phyloP scores from a whole-genome alignment of 2,329 filamentous ascomycete genomes.

The Tolypocladium nubicola region DNA sequence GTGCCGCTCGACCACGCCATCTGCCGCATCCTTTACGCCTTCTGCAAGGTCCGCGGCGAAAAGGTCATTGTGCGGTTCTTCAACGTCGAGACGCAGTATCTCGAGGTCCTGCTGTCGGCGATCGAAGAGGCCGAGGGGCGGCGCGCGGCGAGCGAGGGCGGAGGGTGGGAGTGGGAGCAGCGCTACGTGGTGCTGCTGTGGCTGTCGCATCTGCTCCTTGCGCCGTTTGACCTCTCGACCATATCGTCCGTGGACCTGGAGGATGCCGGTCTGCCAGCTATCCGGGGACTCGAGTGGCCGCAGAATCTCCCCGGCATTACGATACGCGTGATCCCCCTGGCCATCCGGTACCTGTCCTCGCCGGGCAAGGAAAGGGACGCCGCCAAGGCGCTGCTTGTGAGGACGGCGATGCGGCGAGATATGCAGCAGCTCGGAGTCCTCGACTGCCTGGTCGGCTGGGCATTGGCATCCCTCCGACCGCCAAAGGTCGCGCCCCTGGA shows the following conservation, averaged over 20 bases:
- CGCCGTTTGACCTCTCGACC: slow-evolving; percentile 81
- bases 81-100: slow-evolving; percentile 76
- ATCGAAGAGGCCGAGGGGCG: slow-evolving; percentile 50
- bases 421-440: slow-evolving; percentile 74
- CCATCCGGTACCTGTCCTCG: slow-evolving; percentile 58
- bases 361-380: slow-evolving; percentile 84
- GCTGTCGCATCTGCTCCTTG: slow-evolving; percentile 72
- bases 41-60: slow-evolving; percentile 89
- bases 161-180: slow-evolving; percentile 68
- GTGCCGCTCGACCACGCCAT: slow-evolving; percentile 58
- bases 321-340: slow-evolving; percentile 58
- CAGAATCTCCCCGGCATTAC: slow-evolving; percentile 57
- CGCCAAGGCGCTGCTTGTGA: slow-evolving; percentile 71
- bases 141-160: slow-evolving; percentile 7
- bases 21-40: slow-evolving; percentile 70
- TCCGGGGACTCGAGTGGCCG: slow-evolving; percentile 45
- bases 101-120: slow-evolving; percentile 68
- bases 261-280: slow-evolving; percentile 28
- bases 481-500: slow-evolving; percentile 21
- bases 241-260: slow-evolving; percentile 57
- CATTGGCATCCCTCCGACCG: slow-evolving; percentile 48
- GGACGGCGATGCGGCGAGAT: slow-evolving; percentile 72
- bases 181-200: slow-evolving; percentile 80
- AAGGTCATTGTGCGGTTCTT: slow-evolving; percentile 89
- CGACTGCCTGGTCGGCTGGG: slow-evolving; percentile 58